phyloP scores from a whole-genome alignment of 345 rosid genomes.

The Lenwebbia sp. region DNA sequence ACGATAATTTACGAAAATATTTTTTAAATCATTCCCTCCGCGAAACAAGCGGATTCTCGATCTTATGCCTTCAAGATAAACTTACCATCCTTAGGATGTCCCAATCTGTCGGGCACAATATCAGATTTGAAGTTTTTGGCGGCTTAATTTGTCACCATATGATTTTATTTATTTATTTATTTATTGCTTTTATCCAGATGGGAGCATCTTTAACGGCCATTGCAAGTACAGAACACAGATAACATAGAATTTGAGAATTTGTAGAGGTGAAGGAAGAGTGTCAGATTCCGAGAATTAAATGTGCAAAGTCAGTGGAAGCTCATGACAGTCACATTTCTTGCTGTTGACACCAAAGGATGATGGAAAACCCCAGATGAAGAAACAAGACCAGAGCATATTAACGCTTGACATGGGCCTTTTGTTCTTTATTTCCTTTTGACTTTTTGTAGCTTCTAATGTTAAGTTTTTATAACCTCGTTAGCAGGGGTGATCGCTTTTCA shows the following conservation, averaged over 20 bases:
- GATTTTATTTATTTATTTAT: not conserved
- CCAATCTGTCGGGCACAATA: not conserved
- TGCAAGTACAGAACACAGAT: not conserved
- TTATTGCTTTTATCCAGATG: not conserved
- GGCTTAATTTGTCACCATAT: not conserved
- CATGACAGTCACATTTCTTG: not conserved
- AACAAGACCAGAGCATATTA: not conserved
- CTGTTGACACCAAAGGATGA: not conserved
- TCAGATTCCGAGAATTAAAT: not conserved
- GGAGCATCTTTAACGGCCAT: not conserved
- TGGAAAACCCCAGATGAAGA: not conserved
- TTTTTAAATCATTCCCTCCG: not conserved
- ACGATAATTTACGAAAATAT: not conserved
- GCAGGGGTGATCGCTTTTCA: too few relatives aligned
- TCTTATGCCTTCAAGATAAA: not conserved
- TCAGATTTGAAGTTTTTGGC: not conserved
- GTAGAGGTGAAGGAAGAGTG: not conserved
- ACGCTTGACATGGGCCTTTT: not conserved
- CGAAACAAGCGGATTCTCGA: fast-evolving
- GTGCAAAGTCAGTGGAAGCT: not conserved
- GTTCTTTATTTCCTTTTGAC: not conserved
- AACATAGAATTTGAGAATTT: not conserved
- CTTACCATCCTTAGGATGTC: not conserved
- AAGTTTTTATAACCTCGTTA: not conserved
- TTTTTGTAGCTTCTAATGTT: not conserved